Conservation (phyloP, 352 stramenopile species). For the Globisporangium parvum region DNA sequence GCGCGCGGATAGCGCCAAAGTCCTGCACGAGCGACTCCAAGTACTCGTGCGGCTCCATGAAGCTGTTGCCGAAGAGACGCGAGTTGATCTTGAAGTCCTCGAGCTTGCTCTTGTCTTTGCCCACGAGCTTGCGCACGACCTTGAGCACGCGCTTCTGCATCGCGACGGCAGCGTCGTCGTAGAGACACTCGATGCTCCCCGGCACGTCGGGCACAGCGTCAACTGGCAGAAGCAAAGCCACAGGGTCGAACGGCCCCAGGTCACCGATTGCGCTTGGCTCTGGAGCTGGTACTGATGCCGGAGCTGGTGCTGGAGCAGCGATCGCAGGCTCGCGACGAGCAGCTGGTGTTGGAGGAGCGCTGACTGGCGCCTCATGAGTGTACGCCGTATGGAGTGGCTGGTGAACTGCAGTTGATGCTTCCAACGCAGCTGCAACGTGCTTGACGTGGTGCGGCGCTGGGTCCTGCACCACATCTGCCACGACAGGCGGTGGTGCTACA, state of each 20-base stretch:
- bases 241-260: conserved; percentile 32
- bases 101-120: conserved; percentile 39
- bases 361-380: not conserved
- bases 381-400: not conserved
- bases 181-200: conserved; percentile 50
- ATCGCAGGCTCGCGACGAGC: no score
- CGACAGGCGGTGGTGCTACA: not conserved
- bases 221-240: conserved; percentile 44
- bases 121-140: conserved; percentile 34
- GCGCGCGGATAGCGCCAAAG: conserved; percentile 44
- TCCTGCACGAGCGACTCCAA: conserved; percentile 55
- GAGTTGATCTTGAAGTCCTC: conserved; percentile 84
- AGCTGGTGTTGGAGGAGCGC: not conserved
- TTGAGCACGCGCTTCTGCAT: conserved; percentile 76
- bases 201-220: conserved; percentile 38
- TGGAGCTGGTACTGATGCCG: conserved; percentile 2
- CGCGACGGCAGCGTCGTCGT: conserved; percentile 44
- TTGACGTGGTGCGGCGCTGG: not conserved
- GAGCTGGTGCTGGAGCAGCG: no score
- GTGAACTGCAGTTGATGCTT: not conserved
- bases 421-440: not conserved
- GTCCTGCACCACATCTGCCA: not conserved
- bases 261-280: not conserved
- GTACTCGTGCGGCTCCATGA: conserved; percentile 70
- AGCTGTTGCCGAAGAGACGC: conserved; percentile 69